Base-by-base conservation (phyloP, 129 eudicot genomes). In the Flaveria sonorensis region DNA sequence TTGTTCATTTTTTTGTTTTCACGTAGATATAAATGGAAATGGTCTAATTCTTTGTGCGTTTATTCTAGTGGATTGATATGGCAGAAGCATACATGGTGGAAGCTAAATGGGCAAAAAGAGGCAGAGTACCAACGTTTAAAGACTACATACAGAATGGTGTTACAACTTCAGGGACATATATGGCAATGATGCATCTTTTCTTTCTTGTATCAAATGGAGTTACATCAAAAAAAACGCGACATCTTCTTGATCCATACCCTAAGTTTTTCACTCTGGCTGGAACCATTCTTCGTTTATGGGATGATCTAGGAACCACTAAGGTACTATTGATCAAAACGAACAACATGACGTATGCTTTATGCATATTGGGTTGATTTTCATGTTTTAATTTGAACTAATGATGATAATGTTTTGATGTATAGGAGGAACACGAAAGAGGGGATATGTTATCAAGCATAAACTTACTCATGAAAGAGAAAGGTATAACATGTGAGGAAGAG, bases 361-460 rank as follows among this genome's bases (percentile, higher is more conserved):
- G 6, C 16, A 56, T 7, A 9, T 24, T 61, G 1, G 3, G 21
- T 50, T 13, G 2, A 9, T 8, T 10, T 0, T 11, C 36, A 32
- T 52, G 21, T n/a, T 61, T 13, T 26, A 1, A 26, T 28, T 61
- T 12, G 43, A 10, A 61, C 8, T 36, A 7, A 30, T 6, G 20
- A 32, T 32, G 11, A 7, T 2, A 39, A 15, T 39, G 14, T 36
- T 9, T 30, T 30, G 39, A 61, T 40, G 7, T 70, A 9, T 7
- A 85, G 92, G 93, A 88, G 80, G 93, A 88, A 76, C 79, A 81
- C 60, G 85, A 88, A 79, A 69, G 88, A 75, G 93, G 93, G 2
- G 83, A 88, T 47, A 77, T 76, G 13, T 77, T 83, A 68, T 85
- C 92, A 71, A 83, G 92, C 86, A 85, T 86, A 79, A 72, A 81